A percentile compares a stretch with the other conserved stretches of the same genome.
These are phyloP conservation scores for Salix dunnii DNA, from an alignment of 345 rosid species.

Conservation along the genomic window DNA sequence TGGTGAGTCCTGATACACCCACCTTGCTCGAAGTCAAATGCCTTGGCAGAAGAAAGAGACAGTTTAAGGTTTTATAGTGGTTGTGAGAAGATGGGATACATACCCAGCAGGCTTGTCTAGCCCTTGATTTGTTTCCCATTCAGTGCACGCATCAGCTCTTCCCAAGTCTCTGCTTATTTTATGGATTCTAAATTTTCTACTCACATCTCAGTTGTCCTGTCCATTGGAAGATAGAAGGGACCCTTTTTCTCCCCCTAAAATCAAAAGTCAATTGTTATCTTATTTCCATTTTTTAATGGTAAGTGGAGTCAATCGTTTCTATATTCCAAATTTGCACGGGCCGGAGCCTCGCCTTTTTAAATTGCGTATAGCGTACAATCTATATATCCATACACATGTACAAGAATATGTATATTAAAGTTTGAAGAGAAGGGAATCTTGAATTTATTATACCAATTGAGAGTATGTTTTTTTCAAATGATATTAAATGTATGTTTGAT, in stretches of 20 bases:
- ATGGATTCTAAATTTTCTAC: background rate
- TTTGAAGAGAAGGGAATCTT: too few relatives aligned
- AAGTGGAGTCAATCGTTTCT: background rate
- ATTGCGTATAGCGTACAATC: background rate
- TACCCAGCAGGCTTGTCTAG: background rate
- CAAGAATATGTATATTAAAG: background rate
- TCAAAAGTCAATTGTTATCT: background rate
- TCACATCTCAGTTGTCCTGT: background rate
- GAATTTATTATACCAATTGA: too few relatives aligned
- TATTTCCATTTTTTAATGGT: background rate
- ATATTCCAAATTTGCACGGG: background rate
- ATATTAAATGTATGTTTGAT: too few relatives aligned
- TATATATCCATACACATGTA: too few relatives aligned
- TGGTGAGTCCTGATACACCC: background rate
- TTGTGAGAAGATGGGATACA: background rate
- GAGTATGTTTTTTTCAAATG: too few relatives aligned
- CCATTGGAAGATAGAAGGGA: background rate
- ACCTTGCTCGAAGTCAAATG: background rate
- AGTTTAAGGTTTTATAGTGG: background rate
- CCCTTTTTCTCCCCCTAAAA: background rate
- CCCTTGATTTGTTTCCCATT: background rate
- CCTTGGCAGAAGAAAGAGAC: background rate
- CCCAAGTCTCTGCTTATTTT: background rate
- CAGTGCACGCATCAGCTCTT: background rate
- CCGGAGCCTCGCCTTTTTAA: background rate